Percentiles rank a stretch among this genome's conserved stretches.
Conservation (phyloP, 2,329 filamentous ascomycete species). For the Xylaria sp. region DNA sequence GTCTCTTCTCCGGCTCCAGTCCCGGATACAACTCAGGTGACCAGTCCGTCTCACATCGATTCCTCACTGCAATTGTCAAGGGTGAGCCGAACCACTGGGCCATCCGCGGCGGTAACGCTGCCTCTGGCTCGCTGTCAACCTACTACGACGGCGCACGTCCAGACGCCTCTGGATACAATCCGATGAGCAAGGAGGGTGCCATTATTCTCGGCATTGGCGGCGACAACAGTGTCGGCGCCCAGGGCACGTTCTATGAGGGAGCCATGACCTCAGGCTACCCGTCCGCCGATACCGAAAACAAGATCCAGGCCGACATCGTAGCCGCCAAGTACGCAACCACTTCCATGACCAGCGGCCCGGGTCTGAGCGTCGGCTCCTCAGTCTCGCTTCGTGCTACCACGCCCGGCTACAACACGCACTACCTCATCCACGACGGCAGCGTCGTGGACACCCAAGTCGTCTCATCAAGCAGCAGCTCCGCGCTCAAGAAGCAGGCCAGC, state of each 20-base stretch:
- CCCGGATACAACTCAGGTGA: slow-evolving; percentile 44
- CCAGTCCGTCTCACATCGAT: slow-evolving; percentile 49
- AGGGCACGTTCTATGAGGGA: slow-evolving; percentile 62
- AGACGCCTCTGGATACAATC: slow-evolving; percentile 46
- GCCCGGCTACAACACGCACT: slow-evolving; percentile 46
- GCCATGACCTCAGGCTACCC: slow-evolving; percentile 60
- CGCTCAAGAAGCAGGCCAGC: slow-evolving; percentile 47
- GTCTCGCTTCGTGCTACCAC: slow-evolving; percentile 53
- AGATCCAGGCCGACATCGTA: slow-evolving; percentile 55
- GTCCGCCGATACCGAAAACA: slow-evolving; percentile 51
- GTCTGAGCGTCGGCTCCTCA: slow-evolving; percentile 43
- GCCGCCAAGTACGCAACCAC: slow-evolving; percentile 50
- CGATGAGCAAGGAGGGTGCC: slow-evolving; percentile 60
- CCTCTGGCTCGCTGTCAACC: slow-evolving; percentile 49
- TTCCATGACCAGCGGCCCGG: slow-evolving; percentile 43
- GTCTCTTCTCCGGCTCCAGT: slow-evolving; percentile 53
- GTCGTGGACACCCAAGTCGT: slow-evolving; percentile 52
- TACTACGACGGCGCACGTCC: slow-evolving; percentile 56
- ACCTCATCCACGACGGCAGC: slow-evolving; percentile 47
- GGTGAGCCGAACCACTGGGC: slow-evolving; percentile 53
- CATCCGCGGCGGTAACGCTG: slow-evolving; percentile 52
- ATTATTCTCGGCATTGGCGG: slow-evolving; percentile 63
- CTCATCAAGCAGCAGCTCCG: slow-evolving; percentile 42
- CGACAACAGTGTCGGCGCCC: slow-evolving; percentile 54
- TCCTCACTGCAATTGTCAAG: slow-evolving; percentile 54